Evolutionary conservation across 2,329 filamentous ascomycete species (phyloP), one percentile per base, ranked within the genome.

Genomic region (Pleoardoris graminearum): DNA sequence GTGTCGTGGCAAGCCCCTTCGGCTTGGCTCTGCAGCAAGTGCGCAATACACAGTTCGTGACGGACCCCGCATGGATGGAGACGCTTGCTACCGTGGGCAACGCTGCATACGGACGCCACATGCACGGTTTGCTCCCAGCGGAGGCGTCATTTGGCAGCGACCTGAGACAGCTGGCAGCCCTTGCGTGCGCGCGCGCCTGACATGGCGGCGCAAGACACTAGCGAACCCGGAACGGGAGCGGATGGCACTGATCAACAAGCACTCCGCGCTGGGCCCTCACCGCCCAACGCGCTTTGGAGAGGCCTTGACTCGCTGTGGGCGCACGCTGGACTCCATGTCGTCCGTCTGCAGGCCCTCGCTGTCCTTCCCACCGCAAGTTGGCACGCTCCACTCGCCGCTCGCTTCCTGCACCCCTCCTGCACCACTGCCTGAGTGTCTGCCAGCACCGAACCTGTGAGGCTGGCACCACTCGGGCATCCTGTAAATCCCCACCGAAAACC

Each of bases 281-380:
- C 66, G 66, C 67, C 59, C 65, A 61, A 60, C 61, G 41, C 57
- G 41, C 47, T 44, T 25, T 51, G 49, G 46, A 53, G 44, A 38
- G 47, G 54, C 50, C 55, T 56, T 66, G 63, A 61, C 60, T 63
- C 57, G 64, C 66, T 57, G 60, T 44, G n/a, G n/a, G 51, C 65
- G 66, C 65, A 57, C 65, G 60, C 52, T 50, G 45, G 59, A 55
- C 59, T 60, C 52, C 53, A 57, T 51, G 52, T 61, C 60, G 59
- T 52, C 61, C 68, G 66, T 62, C 61, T 69, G 66, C 66, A 69
- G 59, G 57, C 63, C 61, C 53, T 63, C 55, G 62, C 58, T 69
- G 63, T 64, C 62, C 61, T 62, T 62, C 58, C 57, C 66, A 65
- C 64, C 61, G 53, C 61, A 59, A 25, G 44, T 37, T 30, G 44